Evolutionary conservation across 2,329 filamentous ascomycete genomes (phyloP), one percentile per base, ranked within the genome.

Genomic region (Trichoderma sp.): DNA sequence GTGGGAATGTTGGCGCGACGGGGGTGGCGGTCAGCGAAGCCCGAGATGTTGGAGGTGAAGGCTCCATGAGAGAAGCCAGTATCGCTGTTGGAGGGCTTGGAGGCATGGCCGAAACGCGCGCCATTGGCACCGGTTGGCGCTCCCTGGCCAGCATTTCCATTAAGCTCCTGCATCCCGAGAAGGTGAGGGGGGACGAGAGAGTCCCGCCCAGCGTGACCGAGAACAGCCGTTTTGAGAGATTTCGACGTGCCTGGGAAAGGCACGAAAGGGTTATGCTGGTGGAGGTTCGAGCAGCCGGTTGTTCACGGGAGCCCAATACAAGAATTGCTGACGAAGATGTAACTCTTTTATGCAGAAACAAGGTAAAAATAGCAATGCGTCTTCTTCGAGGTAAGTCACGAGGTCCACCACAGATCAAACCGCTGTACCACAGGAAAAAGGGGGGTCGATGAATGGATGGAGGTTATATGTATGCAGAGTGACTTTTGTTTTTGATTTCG

Each of bases 61-160:
- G 95, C 94, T 75, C 93, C 94, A 81, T 97, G 94, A 63, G 95
- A 97, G 83, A 97, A 97, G 75, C 94, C 94, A 62, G 93, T 96
- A 77, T 95, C 92, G 80, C 93, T 90, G 82, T 89, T 93, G 75
- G 92, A 92, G 74, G 93, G 91, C 85, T 97, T 97, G 71, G 93
- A 93, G 74, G 90, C 89, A 78, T 92, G 90, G 76, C 91, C 90
- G 78, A 92, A 92, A 84, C 89, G 93, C 81, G 80, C 86, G 85
- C 88, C 76, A 86, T 87, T 79, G 85, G 89, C 76, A 61, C 76
- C 78, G 60, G 79, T 78, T 61, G 76, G 76, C 56, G 74, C 76
- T 60, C 77, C 77, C 70, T 81, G 80, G 78, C 84, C 87, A 75
- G 89, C 86, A 76, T 88, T 86, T 76, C 87, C 86, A 78, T 93